These are phyloP conservation scores for Dalbergia cultrata DNA, from an alignment of 306 rosid genomes.

Conservation along the genomic window DNA sequence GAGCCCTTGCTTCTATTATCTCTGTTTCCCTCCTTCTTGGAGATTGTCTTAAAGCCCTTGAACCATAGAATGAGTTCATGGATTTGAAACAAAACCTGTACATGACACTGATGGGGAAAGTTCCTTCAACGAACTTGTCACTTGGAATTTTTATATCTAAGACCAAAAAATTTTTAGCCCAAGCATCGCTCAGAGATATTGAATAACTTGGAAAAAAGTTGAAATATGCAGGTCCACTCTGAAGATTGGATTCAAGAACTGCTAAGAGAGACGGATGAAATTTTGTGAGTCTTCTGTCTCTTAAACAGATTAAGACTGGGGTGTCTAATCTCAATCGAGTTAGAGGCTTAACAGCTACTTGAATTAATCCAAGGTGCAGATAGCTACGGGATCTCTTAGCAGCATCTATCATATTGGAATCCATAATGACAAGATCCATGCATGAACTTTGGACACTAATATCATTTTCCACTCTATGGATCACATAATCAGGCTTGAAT, in stretches of 20 bases:
- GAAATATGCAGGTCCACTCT: slow-evolving; percentile 31
- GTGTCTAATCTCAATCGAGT: not conserved
- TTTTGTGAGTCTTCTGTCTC: not conserved
- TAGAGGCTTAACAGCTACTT: slow-evolving; percentile 27
- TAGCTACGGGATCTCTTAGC: not conserved
- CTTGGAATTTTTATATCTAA: slow-evolving; percentile 30
- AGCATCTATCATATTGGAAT: not conserved
- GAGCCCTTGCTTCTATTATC: slow-evolving; percentile 5
- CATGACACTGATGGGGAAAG: not conserved
- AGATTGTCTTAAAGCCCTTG: not conserved
- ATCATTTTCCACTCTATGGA: not conserved
- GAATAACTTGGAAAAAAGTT: slow-evolving; percentile 1
- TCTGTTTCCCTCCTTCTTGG: not conserved
- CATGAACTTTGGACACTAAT: not conserved
- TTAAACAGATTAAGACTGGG: slow-evolving; percentile 26
- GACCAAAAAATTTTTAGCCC: not conserved
- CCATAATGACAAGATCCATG: not conserved
- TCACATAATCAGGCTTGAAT: not conserved
- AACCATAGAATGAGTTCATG: not conserved
- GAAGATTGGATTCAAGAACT: slow-evolving; percentile 15
- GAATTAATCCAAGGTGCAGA: slow-evolving; percentile 27
- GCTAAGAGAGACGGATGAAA: not conserved
- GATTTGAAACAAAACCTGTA: slow-evolving; percentile 27
- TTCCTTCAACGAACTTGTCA: slow-evolving; percentile 3
- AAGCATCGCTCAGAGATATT: not conserved